Evolutionary conservation across 2,329 filamentous ascomycete species (phyloP), one percentile per base, ranked within the genome.

Genomic region (Alternaria panax): DNA sequence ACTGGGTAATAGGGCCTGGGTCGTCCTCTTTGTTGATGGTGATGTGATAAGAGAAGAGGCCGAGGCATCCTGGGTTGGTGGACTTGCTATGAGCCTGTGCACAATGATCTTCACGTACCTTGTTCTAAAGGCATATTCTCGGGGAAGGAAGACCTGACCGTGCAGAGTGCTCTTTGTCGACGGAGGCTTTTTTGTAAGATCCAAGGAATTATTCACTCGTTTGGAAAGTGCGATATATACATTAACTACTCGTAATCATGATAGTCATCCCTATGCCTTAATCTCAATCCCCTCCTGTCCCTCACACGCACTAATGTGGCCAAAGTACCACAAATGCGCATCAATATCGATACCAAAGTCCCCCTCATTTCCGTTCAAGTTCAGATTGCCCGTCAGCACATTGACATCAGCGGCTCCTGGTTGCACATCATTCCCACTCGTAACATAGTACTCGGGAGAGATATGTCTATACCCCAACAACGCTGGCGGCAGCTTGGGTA

Each of bases 401-500:
- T 63, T 56, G 0, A 78, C 30, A 57, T 78, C 75, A 0, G 57
- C 62, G 1, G 62, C 41, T 11, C 59, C 67, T 1, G 72, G 69
- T 22, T 46, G 32, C 1, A 60, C 70, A 4, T 62, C 48, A 30
- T 75, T 76, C 0, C 59, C 72, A 2, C 52, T 71, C 0, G 65
- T 67, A 46, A 80, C 68, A 47, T 76, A 92, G 78, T 88, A 91
- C 80, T 92, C 90, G 1, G 90, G 88, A 16, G 82, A 85, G n/a
- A 86, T 85, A 75, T 92, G 90, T 38, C 84, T 79, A 79, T 87
- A 92, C 32, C 85, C 85, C 51, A 89, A 74, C 45, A 85, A 52
- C 57, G 71, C 86, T 77, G 88, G 85, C 1, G 90, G 90, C 36
- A 93, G 81, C 42, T 87, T 84, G 0, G 90, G 88, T 2, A 92